Evolutionary conservation across 306 rosid genomes (phyloP), one percentile per base, ranked within the genome.

Genomic region (Fagus crenata): DNA sequence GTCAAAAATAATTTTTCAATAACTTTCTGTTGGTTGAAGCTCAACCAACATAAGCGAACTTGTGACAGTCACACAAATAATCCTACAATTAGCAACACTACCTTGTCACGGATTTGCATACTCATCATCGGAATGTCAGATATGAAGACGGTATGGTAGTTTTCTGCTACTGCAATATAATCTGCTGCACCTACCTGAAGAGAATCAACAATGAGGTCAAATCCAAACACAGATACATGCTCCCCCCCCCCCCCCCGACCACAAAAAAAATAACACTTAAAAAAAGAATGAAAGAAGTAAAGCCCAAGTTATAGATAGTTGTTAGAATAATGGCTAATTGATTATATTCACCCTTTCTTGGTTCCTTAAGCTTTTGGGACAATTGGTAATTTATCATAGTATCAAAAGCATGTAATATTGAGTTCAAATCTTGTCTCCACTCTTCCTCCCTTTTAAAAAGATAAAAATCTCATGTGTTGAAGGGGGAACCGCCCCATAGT

Each of bases 151-250:
- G 97, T 94, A 81, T 94, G 98, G 82, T 81, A 92, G 82, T 89
- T 92, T 80, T 92, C 93, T 35, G 98, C 98, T 11, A 94, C 90
- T 53, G 98, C 98, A 86, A 94, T 94, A 82, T 94, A 94, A 78
- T 94, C 98, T 41, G 98, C 98, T 75, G 98, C 98, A 67, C 98
- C 97, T 84, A 94, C 84, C 98, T 94, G 86, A 78, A 86, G 80
- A 71, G 22, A 56, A 80, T 81, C 53, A 58, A 77, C 74, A 53
- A 75, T n/a, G 73, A 68, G 68, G 49, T 39, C 69, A 67, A 65
- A 43, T 56, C 22, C 54, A 60, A 40, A 73, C 12, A 18, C 73
- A 31, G 39, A 31, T 5, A 39, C 49, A 14, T 32, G 12, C 36
- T 31, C 58, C 61, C 4, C 4, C 53, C 69, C 43, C 40, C 36